Conservation (phyloP, 2,329 filamentous ascomycete genomes). For the Beauveria pseudobassiana region DNA sequence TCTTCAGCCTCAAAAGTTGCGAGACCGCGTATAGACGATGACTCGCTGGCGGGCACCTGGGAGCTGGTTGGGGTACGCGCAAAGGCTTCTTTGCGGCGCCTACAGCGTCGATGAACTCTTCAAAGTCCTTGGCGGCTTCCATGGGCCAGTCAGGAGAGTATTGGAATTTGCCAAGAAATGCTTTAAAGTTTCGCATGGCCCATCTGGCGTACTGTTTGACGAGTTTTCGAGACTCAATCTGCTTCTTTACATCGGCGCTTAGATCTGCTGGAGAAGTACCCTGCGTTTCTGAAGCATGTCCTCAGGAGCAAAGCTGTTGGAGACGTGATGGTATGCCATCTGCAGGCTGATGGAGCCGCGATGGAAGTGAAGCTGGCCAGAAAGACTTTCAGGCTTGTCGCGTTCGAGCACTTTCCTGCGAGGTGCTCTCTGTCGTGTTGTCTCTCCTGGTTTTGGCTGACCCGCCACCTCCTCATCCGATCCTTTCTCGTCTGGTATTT, state of each 20-base stretch:
- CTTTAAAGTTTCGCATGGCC: constrained; percentile 65
- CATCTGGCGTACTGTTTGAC: constrained; percentile 70
- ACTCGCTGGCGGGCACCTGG: constrained; percentile 22
- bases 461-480: no score
- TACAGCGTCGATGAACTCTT: constrained; percentile 42
- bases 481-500: no score
- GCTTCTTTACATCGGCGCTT: constrained; percentile 10
- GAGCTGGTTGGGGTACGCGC: constrained; percentile 38
- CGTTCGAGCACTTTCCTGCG: constrained; percentile 27
- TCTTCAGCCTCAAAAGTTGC: constrained; percentile 54
- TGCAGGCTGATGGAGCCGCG: constrained; percentile 65
- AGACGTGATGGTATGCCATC: constrained; percentile 59
- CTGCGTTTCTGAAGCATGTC: not conserved
- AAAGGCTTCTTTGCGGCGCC: constrained; percentile 25
- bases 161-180: constrained; percentile 66
- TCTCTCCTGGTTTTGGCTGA: not conserved
- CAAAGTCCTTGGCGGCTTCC: constrained; percentile 50
- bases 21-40: constrained; percentile 39
- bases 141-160: constrained; percentile 66
- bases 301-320: not conserved
- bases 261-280: not conserved
- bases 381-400: constrained; percentile 64
- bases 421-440: not conserved
- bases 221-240: constrained; percentile 43
- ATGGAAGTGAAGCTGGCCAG: constrained; percentile 69